Conservation (phyloP, 768 basidiomycete species). For the Pulveroboletus sp. region DNA sequence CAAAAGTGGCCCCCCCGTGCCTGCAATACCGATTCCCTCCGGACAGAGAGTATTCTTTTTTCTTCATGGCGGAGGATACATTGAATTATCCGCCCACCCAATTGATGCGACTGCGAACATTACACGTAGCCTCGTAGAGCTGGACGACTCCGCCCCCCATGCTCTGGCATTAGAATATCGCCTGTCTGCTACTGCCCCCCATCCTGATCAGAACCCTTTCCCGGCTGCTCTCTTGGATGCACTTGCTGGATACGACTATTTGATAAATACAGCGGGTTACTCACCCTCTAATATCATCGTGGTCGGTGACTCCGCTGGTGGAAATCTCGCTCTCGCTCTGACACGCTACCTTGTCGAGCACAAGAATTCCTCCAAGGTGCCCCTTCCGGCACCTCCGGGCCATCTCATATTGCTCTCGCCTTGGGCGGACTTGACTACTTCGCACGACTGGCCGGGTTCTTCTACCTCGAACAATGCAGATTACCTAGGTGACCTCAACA, state of each 20-base stretch:
- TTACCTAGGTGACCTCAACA: constrained; percentile 12
- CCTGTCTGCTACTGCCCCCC: constrained; percentile 47
- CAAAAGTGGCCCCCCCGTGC: constrained; percentile 35
- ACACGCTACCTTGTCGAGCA: constrained; percentile 60
- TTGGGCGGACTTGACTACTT: constrained; percentile 46
- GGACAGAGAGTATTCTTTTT: constrained; percentile 59
- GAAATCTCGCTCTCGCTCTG: constrained; percentile 64
- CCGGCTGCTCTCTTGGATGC: constrained; percentile 75
- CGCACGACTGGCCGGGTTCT: constrained; percentile 37
- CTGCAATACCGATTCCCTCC: constrained; percentile 33
- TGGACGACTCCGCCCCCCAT: constrained; percentile 43
- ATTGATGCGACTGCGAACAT: constrained; percentile 44
- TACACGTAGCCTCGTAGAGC: constrained; percentile 44
- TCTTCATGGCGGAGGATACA: constrained; percentile 65
- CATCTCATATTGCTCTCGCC: constrained; percentile 55
- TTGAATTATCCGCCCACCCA: constrained; percentile 56
- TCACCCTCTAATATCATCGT: constrained; percentile 59
- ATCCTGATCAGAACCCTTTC: constrained; percentile 53
- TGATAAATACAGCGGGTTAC: constrained; percentile 57
- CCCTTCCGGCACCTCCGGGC: constrained; percentile 45
- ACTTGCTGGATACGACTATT: constrained; percentile 70
- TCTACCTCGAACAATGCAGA: constrained; percentile 39
- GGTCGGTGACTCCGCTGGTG: constrained; percentile 77
- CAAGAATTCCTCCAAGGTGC: constrained; percentile 22
- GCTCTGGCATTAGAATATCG: constrained; percentile 72